Evolutionary conservation across 768 basidiomycete genomes (phyloP), one percentile per base, ranked within the genome.

Genomic region (Rhizopogon vesiculosus): DNA sequence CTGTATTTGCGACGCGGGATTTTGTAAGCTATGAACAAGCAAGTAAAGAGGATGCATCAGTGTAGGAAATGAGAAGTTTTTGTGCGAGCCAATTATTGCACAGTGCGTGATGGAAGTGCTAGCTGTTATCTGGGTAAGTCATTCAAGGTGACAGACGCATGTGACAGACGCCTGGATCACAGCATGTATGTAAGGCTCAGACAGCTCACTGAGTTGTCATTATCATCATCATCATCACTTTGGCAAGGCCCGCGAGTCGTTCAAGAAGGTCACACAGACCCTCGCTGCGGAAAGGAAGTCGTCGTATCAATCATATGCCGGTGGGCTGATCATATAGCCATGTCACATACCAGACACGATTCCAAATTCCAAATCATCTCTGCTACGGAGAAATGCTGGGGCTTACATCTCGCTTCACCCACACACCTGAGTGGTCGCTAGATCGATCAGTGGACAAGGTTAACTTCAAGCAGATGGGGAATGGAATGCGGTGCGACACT

Each of bases 401-500:
- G 35, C 39, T 49, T 35, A 38, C 45, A 53, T 29, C 29, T 53
- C 9, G 42, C 25, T 38, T 25, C 19, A 49, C 35, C 9, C 48
- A 38, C 45, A 25, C 48, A 49, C 48, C 54, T 53, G 52, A 55
- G 55, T 50, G 51, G 58, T 51, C 57, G 44, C 51, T 61, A 60
- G 62, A 69, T 67, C 62, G 63, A 41, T 51, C 35, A 39, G 15
- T 41, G 53, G 53, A 69, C 69, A 70, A 70, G 69, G 69, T 70
- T 70, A 70, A 62, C 68, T 72, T 55, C 39, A 5, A 54, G 49
- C 33, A 54, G 46, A 59, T 57, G 63, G 63, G 63, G 64, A 61
- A 56, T 61, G 53, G 43, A 50, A 25, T 52, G 61, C 56, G 40
- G 56, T 59, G 53, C 48, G 12, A 49, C 22, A 19, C 48, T 16